Base-by-base conservation (phyloP, 805 yeast genomes). In the Novakomyces olei region DNA sequence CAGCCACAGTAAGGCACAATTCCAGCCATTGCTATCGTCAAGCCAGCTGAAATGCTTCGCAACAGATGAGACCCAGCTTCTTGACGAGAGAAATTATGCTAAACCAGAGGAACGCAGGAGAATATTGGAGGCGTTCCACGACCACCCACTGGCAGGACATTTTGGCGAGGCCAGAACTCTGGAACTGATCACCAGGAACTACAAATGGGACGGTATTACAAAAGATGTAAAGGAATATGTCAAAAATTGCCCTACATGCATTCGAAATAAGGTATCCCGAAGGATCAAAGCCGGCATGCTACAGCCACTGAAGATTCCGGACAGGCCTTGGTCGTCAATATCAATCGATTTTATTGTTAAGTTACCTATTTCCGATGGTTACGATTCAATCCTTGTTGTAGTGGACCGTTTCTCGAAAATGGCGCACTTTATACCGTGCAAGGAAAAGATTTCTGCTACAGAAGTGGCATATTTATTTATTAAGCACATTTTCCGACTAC, bases 61-160 rank as follows among this genome's bases (percentile, higher is more conserved):
- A n/a, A n/a, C 9, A 8, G 8, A 8, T 8, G 9, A 8, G 10
- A 8, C 24, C 14, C n/a, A n/a, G n/a, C n/a, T n/a, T n/a, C n/a
- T n/a, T n/a, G n/a, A n/a, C n/a, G n/a, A n/a, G n/a, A n/a, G n/a
- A n/a, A n/a, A n/a, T n/a, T n/a, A n/a, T n/a, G n/a, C n/a, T n/a
- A 26, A n/a, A 12, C 15, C 9, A 12, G 28, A 7, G 6, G 7
- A 7, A n/a, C 9, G 14, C 15, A 7, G 8, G 14, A 26, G 14
- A 26, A n/a, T n/a, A 26, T 16, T 23, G 9, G 15, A 32, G 31
- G 33, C 18, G 18, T 16, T 10, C 29, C 33, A 30, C 15, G 30
- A 19, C 14, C 7, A 28, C 9, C 33, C 33, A 19, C n/a, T 16
- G 10, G 33, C 33, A 19, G 28, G 33, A 8, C 33, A 30, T 14